Evolutionary conservation across 352 stramenopile species (phyloP), one percentile per base, ranked within the genome.

Genomic region (Thalassiosira oceanica): DNA sequence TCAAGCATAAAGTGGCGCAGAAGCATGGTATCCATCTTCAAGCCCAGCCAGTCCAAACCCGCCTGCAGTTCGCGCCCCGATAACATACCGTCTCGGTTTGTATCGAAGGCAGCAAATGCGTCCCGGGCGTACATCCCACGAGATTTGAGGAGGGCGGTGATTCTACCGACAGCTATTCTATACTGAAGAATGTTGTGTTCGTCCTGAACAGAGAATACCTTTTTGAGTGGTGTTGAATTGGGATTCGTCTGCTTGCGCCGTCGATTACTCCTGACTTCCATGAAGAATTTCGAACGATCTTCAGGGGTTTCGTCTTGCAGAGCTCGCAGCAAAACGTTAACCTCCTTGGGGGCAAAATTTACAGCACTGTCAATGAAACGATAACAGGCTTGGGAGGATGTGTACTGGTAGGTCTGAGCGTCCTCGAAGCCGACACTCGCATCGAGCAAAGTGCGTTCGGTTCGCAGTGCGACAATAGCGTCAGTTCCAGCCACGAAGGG

Each of bases 281-380:
- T 83, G 79, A 95, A 97, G 74, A 88, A 97, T 29, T 91, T 90
- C 31, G 80, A 85, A 36, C 85, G 74, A 31, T 92, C 80, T 62
- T 92, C 87, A 27, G 77, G 57, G 20, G 74, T 50, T 67, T 94
- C 91, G 16, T 88, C 78, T 69, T 94, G 85, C 31, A 95, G 67
- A 28, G 88, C 79, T 70, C 87, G 74, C 18, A 98, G 68, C 10
- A 99, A 77, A 35, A 97, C 61, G 60, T 94, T 94, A 0, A 99
- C 69, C 66, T 98, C 94, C 3, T 86, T 63, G 6, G 94, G 92
- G 51, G 94, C 93, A 84, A 98, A 99, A 61, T 98, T 98, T 63
- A 98, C 96, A 61, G 97, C 93, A 77, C 95, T 98, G 83, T 99
- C 98, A 78, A 99, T 97, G 78, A 98, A 99, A 4, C 95, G 92